Base-by-base conservation (phyloP, 2,329 filamentous ascomycete species). In the Dryadomyces quercivorus region DNA sequence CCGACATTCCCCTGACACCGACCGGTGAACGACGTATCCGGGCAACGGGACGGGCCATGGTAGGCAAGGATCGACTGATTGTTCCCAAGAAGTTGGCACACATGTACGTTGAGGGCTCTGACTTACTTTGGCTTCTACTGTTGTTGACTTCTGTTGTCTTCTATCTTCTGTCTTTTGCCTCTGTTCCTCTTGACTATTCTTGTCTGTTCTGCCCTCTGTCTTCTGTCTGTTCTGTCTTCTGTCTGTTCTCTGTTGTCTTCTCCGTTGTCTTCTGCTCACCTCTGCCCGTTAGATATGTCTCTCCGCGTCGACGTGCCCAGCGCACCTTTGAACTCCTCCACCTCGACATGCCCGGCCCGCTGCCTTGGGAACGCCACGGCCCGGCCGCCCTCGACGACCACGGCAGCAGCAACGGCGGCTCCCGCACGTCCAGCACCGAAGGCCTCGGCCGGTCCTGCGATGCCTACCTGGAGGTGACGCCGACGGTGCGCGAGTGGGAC, bases 251-350 rank as follows among this genome's bases (percentile, higher is more conserved):
- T 16, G 4, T 31, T 20, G 20, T 31, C 21, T 10, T 44, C n/a
- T 15, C 2, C 20, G n/a, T 36, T 34, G 2, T 5, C 40, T 42
- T 18, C 26, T n/a, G 12, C 31, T 15, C 15, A 18, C 12, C 42
- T 44, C 22, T 15, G 5, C 26, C 2, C 38, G 55, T 52, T 20
- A 85, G 80, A 62, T 95, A 92, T 69, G 89, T 96, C 44, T 95
- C 88, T 2, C 92, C 91, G 2, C 85, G 91, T 49, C 81, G 78
- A 58, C 86, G 91, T 56, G 89, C 92, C 20, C 90, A 93, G 69
- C 79, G 82, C 51, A 97, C 91, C n/a, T 85, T 96, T 64, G 89
- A 95, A 67, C 80, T 96, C 50, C 81, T 96, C 26, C 80, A 86
- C 61, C 73, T 95, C 20, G 86, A 84, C 51, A 82, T 84, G 64